phyloP scores from a whole-genome alignment of 2,329 filamentous ascomycete genomes.

The Fusarium haematococcum region DNA sequence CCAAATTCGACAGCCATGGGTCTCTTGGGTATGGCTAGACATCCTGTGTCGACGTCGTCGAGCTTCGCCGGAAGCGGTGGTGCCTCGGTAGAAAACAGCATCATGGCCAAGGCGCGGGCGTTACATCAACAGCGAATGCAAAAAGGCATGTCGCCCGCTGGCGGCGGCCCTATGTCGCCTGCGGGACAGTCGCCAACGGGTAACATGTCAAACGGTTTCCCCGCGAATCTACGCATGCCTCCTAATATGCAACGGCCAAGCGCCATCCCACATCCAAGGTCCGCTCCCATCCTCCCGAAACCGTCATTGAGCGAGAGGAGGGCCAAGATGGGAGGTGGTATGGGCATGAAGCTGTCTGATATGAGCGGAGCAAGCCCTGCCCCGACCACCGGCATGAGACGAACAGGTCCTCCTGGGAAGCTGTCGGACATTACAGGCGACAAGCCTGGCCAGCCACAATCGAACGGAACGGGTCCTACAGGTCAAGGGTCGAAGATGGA shows the following conservation, averaged over 20 bases:
- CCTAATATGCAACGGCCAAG: constrained; percentile 57
- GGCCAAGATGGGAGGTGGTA: constrained; percentile 52
- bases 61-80: constrained; percentile 48
- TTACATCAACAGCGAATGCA: constrained; percentile 61
- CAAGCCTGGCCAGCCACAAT: constrained; percentile 27
- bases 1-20: constrained; percentile 87
- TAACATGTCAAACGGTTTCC: constrained; percentile 57
- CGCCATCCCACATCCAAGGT: constrained; percentile 63
- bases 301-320: constrained; percentile 76
- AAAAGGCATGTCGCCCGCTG: constrained; percentile 53
- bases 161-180: constrained; percentile 46
- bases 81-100: constrained; percentile 52
- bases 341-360: constrained; percentile 69
- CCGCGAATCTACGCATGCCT: constrained; percentile 58
- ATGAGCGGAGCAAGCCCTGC: constrained; percentile 49
- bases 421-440: constrained; percentile 55
- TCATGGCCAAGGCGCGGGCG: constrained; percentile 61
- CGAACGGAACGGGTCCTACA: constrained; percentile 48
- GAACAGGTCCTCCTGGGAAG: constrained; percentile 54
- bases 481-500: constrained; percentile 63
- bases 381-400: constrained; percentile 40
- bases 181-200: constrained; percentile 49
- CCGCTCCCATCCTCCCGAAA: constrained; percentile 64
- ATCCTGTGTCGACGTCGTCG: constrained; percentile 59
- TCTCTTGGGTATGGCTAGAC: constrained; percentile 74